Evolutionary conservation across 306 rosid species (phyloP).

Genomic region (Vigna unguiculata): DNA sequence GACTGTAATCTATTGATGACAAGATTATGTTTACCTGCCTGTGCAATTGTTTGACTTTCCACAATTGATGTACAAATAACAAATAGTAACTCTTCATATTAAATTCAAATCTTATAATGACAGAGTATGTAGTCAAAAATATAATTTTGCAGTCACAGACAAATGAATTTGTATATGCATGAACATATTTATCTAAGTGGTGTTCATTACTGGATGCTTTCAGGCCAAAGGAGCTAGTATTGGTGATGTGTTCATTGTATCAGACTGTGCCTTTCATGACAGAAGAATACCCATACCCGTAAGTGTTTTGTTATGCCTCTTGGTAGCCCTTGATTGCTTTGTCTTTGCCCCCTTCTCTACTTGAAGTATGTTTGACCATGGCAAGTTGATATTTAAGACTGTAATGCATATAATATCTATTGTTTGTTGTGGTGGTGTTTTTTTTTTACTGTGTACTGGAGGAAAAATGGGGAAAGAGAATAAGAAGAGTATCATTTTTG

Average conservation of each 20-base stretch:
- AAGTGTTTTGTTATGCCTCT: conserved; percentile 51
- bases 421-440: not conserved
- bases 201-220: conserved; percentile 43
- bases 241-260: conserved; percentile 77
- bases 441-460: not conserved
- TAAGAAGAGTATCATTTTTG: not conserved
- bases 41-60: conserved; percentile 26
- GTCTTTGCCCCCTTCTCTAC: conserved; percentile 24
- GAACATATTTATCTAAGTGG: conserved; percentile 13
- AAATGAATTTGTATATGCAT: conserved; percentile 2
- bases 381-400: not conserved
- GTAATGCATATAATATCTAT: not conserved
- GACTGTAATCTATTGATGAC: not conserved
- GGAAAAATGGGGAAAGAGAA: not conserved
- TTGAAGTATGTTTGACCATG: conserved; percentile 15
- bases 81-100: not conserved
- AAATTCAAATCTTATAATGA: conserved; percentile 2
- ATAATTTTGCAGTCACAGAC: conserved; percentile 2
- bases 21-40: not conserved
- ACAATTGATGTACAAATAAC: not conserved
- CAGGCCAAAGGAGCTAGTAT: conserved; percentile 90
- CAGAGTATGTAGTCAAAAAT: conserved; percentile 26
- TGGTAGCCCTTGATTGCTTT: conserved; percentile 31
- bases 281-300: conserved; percentile 99
- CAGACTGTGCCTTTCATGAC: conserved; percentile 94